A percentile compares a stretch with the other conserved stretches of the same genome.
Evolutionary conservation across 2,329 filamentous ascomycete genomes (phyloP).

Genomic region (Alternaria metachromatica): DNA sequence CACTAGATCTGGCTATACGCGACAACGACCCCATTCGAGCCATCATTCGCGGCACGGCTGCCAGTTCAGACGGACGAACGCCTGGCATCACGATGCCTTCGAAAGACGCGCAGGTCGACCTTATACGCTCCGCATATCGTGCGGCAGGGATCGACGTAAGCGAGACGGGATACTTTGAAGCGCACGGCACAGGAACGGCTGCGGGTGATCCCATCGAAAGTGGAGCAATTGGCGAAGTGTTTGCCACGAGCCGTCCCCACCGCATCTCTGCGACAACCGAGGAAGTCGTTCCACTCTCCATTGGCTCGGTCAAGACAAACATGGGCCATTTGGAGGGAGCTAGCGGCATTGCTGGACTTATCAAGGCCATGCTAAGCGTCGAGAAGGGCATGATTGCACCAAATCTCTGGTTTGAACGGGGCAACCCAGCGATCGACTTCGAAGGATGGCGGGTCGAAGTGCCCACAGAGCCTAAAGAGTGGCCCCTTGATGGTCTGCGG

Average conservation of each 20-base stretch:
- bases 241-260: conserved; percentile 8
- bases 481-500: conserved; percentile 18
- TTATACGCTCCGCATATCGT: conserved; percentile 43
- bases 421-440: conserved; percentile 22
- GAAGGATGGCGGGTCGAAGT: conserved; percentile 18
- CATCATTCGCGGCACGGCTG: conserved; percentile 34
- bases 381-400: conserved; percentile 45
- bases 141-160: conserved; percentile 43
- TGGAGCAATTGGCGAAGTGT: conserved; percentile 13
- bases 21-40: conserved; percentile 39
- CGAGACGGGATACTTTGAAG: conserved; percentile 33
- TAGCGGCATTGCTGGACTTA: conserved; percentile 47
- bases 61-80: conserved; percentile 26
- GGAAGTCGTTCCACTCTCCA: conserved; percentile 8
- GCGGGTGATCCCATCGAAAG: conserved; percentile 33
- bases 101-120: conserved; percentile 53
- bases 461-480: conserved; percentile 14
- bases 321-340: conserved; percentile 53
- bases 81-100: conserved; percentile 33
- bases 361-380: conserved; percentile 51
- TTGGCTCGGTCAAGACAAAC: conserved; percentile 45
- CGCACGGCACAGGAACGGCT: conserved; percentile 37
- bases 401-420: conserved; percentile 24
- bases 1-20: conserved; percentile 16
- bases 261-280: conserved; percentile 1